Percentiles rank a stretch among this genome's conserved stretches.
Conservation (phyloP, 1,284 basidiomycete genomes). For the Papiliotrema nemorosa region DNA sequence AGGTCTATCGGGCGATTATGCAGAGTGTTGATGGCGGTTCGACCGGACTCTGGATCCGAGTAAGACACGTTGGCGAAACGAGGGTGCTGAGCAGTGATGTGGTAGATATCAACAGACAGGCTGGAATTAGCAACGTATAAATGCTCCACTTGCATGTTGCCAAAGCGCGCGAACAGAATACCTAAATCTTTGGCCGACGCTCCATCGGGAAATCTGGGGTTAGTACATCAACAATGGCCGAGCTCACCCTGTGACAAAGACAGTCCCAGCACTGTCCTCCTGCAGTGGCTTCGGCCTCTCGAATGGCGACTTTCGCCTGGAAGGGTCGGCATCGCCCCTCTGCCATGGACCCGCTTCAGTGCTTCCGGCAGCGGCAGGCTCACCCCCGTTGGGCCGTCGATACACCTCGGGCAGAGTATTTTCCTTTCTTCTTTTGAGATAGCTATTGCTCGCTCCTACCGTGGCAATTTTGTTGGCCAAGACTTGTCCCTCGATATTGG, state of each 20-base stretch:
- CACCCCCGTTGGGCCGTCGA: conserved; percentile 31
- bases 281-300: conserved; percentile 27
- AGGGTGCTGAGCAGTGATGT: conserved; percentile 35
- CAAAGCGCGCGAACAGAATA: conserved; percentile 47
- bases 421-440: conserved; percentile 38
- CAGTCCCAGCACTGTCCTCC: conserved; percentile 24
- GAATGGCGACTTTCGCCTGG: conserved; percentile 31
- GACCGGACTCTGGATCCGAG: conserved; percentile 21
- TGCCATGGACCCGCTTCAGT: conserved; percentile 42
- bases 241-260: conserved; percentile 44
- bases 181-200: conserved; percentile 45
- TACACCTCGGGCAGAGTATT: conserved; percentile 33
- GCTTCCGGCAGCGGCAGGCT: conserved; percentile 33
- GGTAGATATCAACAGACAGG: conserved; percentile 47
- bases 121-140: conserved; percentile 21
- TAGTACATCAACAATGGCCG: neutral
- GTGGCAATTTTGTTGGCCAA: conserved; percentile 46
- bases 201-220: conserved; percentile 38
- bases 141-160: conserved; percentile 38
- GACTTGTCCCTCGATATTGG: conserved; percentile 39
- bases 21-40: conserved; percentile 30
- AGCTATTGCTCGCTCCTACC: conserved; percentile 44
- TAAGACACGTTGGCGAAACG: conserved; percentile 46
- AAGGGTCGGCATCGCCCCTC: conserved; percentile 44
- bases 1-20: conserved; percentile 34